Evolutionary conservation across 179 eudicot genomes (phyloP).

Genomic region (Carnegiea gigantea): DNA sequence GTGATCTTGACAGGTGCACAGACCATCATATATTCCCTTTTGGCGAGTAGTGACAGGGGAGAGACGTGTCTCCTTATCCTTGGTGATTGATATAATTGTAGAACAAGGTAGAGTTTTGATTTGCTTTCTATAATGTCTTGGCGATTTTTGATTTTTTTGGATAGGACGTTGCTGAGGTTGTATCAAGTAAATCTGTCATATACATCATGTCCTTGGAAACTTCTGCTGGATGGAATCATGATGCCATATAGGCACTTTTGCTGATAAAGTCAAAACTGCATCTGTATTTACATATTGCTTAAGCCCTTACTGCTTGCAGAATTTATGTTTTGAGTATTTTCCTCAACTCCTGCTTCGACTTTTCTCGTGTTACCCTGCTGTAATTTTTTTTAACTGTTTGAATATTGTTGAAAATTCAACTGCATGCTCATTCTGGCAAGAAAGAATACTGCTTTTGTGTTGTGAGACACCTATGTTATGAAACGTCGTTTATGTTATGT

Average conservation of each 20-base stretch:
- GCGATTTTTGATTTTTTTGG: not conserved
- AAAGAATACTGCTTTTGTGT: not conserved
- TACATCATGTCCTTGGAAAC: not conserved
- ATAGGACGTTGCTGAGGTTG: not conserved
- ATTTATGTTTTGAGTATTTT: not conserved
- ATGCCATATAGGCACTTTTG: not conserved
- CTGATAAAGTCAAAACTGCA: not conserved
- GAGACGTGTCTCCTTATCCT: constrained; percentile 64
- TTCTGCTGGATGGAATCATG: not conserved
- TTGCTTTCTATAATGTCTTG: constrained; percentile 17
- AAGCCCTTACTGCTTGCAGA: not conserved
- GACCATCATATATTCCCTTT: constrained; percentile 81
- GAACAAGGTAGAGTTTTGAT: constrained; percentile 64
- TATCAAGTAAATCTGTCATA: not conserved
- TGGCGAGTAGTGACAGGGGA: constrained; percentile 54
- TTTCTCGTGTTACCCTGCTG: not conserved
- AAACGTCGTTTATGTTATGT: not conserved
- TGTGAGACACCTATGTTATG: not conserved
- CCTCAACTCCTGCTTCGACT: not conserved
- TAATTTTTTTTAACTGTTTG: not conserved
- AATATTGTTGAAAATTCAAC: not conserved
- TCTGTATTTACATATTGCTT: not conserved
- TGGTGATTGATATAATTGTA: constrained; percentile 68
- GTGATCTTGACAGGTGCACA: constrained; percentile 46
- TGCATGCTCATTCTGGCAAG: not conserved